Evolutionary conservation across 345 rosid species (phyloP), one percentile per base, ranked within the genome.

Genomic region (Citrus medica): DNA sequence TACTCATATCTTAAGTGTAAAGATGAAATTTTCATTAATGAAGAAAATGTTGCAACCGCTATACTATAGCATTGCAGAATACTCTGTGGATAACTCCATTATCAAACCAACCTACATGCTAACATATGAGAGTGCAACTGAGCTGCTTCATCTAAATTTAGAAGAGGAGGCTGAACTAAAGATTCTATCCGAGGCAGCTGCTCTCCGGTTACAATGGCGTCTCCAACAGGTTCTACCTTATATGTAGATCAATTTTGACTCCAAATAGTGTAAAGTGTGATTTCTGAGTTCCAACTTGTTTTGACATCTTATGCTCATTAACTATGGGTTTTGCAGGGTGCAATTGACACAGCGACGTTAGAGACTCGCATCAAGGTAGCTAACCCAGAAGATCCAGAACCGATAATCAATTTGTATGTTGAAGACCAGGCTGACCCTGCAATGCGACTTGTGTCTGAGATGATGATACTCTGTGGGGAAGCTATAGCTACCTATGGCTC

Each of bases 381-480:
- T 42, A 91, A 95, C 79, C 96, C 95, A 17, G 99, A 93, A 71
- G 93, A 93, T 82, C 94, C 92, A 77, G 93, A 93, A 66, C 96
- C 97, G 5, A 63, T 82, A 81, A 90, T 95, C 60, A 90, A 87
- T 76, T 88, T 95, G 32, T 95, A 91, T 66, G 94, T 95, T 71
- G 99, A 95, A 87, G 86, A 93, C 81, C 99, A 93, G 83, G 91
- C 98, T 67, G 94, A 92, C 30, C 94, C 86, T 70, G 98, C 98
- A 51, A 90, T 93, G 99, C 89, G 94, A 82, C 94, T 95, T 75
- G 98, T 95, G 62, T 89, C 92, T 80, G 99, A 95, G 88, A 91
- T 95, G 97, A 95, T 95, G 98, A 86, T 95, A 81, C 98, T 95
- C 64, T 95, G 99, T 81, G 99, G 99, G 67, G 99, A 95, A 82